Base-by-base conservation (phyloP, 331 rosid genomes). In the Pyracantha coccinea region DNA sequence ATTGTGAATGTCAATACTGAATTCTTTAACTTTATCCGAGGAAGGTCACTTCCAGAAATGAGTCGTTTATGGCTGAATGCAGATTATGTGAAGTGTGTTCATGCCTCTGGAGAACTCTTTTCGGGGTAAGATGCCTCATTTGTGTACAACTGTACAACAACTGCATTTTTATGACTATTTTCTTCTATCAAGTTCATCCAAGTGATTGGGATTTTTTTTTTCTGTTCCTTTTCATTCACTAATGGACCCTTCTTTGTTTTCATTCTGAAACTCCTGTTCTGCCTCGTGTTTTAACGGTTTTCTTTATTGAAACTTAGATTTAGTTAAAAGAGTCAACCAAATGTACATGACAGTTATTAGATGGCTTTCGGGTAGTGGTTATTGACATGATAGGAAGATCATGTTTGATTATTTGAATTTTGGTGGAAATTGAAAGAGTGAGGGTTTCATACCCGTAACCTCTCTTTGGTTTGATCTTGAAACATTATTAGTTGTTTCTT, bases 21-120 rank as follows among this genome's bases (percentile, higher is more conserved):
- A 78, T 96, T 96, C 90, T 92, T 88, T 88, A 90, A 83, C 87
- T 89, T 92, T 77, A 76, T 96, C 69, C 89, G 96, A 83, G 94
- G 87, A 33, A 87, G 85, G 83, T 90, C 94, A 62, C 76, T 90
- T 81, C 74, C 73, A 55, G 93, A 93, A 66, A 96, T 96, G 98
- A 85, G 97, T 80, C 90, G 77, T 16, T 92, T 96, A 84, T 96
- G 99, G 99, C 85, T 88, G 29, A 89, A 92, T 81, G 97, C 93
- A 6, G 99, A 96, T 84, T 96, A 92, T 53, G 99, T 96, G 82
- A 96, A 96, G 85, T 96, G 99, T 79, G 75, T 90, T 81, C 98
- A 92, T 75, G 89, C 96, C 69, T 86, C 97, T 2, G 99, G 99
- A 83, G 97, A 89, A 89, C 85, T 85, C 33, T 90, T 89, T 87